These are phyloP conservation scores for Termitomyces sp. DNA, from an alignment of 768 basidiomycete species.

Conservation along the genomic window DNA sequence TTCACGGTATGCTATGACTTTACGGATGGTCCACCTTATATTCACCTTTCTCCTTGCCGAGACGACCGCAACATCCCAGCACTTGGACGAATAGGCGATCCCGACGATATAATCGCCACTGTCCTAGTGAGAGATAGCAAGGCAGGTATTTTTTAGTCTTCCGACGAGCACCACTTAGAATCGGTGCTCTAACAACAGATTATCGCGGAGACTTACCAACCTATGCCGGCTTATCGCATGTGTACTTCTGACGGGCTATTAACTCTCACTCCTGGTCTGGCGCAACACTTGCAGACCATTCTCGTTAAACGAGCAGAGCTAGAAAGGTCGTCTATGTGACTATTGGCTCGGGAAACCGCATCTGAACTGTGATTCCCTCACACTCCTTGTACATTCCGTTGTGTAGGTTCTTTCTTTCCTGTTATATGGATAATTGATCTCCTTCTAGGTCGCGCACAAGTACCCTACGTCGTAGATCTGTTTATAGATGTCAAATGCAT, in stretches of 20 bases:
- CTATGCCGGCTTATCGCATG: constrained; percentile 80
- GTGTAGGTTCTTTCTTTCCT: neutral
- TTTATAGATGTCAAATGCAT: neutral
- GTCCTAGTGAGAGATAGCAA: constrained; percentile 69
- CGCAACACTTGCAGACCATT: constrained; percentile 36
- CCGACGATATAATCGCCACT: constrained; percentile 78
- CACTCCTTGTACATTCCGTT: neutral
- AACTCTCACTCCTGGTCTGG: constrained; percentile 65
- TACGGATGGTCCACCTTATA: neutral
- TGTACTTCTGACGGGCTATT: constrained; percentile 72
- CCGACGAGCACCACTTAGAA: neutral
- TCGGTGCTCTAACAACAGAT: constrained; percentile 37
- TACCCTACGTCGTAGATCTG: neutral
- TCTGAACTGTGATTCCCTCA: neutral
- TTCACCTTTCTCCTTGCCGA: constrained; percentile 19
- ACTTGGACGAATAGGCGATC: constrained; percentile 71
- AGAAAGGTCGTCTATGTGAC: constrained; percentile 18
- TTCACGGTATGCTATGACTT: constrained; percentile 41
- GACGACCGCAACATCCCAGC: constrained; percentile 75
- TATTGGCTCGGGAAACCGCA: neutral
- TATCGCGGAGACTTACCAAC: constrained; percentile 65
- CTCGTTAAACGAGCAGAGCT: constrained; percentile 27
- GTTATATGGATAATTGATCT: no score
- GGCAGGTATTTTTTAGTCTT: constrained; percentile 28
- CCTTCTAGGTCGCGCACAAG: no score